These are phyloP conservation scores for Penicillium psychrosexuale DNA, from an alignment of 2,329 filamentous ascomycete genomes.

Conservation along the genomic window DNA sequence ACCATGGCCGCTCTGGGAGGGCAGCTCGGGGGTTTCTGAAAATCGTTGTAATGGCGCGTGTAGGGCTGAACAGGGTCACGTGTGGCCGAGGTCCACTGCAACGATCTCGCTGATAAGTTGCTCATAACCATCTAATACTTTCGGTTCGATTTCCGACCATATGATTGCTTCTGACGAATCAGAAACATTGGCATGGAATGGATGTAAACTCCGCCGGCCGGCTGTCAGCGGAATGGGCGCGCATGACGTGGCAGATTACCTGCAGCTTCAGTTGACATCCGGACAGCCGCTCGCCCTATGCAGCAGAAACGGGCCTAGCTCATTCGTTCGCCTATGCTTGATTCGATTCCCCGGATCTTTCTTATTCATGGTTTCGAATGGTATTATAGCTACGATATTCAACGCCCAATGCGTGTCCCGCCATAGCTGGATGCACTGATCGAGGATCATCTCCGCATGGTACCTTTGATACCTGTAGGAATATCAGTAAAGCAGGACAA, in stretches of 20 bases:
- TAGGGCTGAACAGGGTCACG: background rate
- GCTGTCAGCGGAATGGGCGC: constrained; percentile 5
- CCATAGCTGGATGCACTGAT: background rate
- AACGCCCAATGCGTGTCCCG: background rate
- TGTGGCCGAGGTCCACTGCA: background rate
- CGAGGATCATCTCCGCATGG: background rate
- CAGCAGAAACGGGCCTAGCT: background rate
- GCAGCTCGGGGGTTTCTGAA: background rate
- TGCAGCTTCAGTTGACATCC: background rate
- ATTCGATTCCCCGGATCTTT: too few species aligned
- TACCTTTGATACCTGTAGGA: background rate
- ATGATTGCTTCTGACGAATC: background rate
- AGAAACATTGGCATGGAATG: background rate
- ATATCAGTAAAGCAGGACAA: too few species aligned
- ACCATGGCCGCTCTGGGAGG: background rate
- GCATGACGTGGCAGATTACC: constrained; percentile 2
- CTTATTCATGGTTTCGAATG: too few species aligned
- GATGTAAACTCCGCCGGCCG: constrained; percentile 1
- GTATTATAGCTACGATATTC: background rate
- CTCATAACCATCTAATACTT: background rate
- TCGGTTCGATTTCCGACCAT: background rate
- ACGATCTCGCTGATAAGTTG: too few species aligned
- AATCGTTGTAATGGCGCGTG: background rate
- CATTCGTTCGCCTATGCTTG: background rate
- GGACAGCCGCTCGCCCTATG: background rate